Percentiles rank a stretch among this genome's conserved stretches.
Conservation (phyloP, 2,329 filamentous ascomycete genomes). For the Pseudogymnoascus sp. region DNA sequence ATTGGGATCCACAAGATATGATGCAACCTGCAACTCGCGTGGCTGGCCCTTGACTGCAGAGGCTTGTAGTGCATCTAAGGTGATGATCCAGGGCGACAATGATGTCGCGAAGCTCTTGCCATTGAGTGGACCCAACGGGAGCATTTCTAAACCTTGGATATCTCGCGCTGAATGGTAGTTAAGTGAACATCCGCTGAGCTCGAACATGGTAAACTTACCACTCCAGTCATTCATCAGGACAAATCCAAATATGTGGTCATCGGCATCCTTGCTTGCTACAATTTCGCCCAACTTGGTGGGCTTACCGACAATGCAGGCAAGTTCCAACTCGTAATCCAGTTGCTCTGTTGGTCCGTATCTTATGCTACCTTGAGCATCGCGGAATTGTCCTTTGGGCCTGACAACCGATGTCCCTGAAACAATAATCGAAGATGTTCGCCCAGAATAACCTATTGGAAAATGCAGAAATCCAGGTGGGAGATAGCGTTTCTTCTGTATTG, state of each 20-base stretch:
- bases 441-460: slow-evolving; percentile 45
- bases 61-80: slow-evolving; percentile 45
- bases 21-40: slow-evolving; percentile 16
- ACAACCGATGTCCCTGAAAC: slow-evolving; percentile 40
- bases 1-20: slow-evolving; percentile 31
- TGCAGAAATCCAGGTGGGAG: slow-evolving; percentile 40
- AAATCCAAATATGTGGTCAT: slow-evolving; percentile 55
- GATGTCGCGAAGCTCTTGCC: slow-evolving; percentile 52
- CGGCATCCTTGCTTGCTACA: slow-evolving; percentile 38
- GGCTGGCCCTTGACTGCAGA: slow-evolving; percentile 17
- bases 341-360: slow-evolving; percentile 15
- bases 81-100: slow-evolving; percentile 55
- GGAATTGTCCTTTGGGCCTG: slow-evolving; percentile 39
- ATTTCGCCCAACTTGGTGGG: slow-evolving; percentile 30
- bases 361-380: slow-evolving; percentile 18
- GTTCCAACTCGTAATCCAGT: slow-evolving; percentile 31
- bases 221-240: slow-evolving; percentile 57
- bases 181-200: neutral
- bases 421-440: slow-evolving; percentile 45
- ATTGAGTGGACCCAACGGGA: slow-evolving; percentile 51
- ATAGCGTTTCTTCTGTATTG: slow-evolving; percentile 31
- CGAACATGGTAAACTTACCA: slow-evolving; percentile 24
- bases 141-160: slow-evolving; percentile 54
- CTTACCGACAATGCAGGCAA: slow-evolving; percentile 26
- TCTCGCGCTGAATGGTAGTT: slow-evolving; percentile 39